Conservation (phyloP, 2,329 filamentous ascomycete species). For the Fusarium duplospermum region DNA sequence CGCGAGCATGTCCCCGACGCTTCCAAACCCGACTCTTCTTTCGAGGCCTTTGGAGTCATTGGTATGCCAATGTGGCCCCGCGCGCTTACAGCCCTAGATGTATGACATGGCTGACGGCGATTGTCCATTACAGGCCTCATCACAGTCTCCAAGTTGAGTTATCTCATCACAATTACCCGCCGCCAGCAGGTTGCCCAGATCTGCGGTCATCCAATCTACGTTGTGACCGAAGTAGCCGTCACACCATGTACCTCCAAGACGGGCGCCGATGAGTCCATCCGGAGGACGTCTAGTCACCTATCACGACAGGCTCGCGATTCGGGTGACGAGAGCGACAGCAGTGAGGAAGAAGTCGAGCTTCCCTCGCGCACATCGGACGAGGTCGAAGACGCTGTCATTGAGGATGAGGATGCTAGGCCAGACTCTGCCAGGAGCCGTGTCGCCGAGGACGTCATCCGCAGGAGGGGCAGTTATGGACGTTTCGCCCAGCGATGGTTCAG, state of each 20-base stretch:
- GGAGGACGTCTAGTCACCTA: slow-evolving; percentile 64
- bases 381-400: slow-evolving; percentile 55
- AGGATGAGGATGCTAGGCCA: slow-evolving; percentile 49
- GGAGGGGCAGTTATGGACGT: slow-evolving; percentile 84
- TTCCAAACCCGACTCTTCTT: slow-evolving; percentile 60
- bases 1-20: slow-evolving; percentile 60
- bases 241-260: slow-evolving; percentile 83
- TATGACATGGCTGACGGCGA: slow-evolving; percentile 17
- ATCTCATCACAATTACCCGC: slow-evolving; percentile 86
- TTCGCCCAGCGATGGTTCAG: slow-evolving; percentile 96
- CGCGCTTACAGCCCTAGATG: slow-evolving; percentile 14
- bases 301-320: slow-evolving; percentile 53
- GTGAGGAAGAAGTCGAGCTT: slow-evolving; percentile 58
- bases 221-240: slow-evolving; percentile 89
- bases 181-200: slow-evolving; percentile 92
- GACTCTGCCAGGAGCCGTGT: slow-evolving; percentile 69
- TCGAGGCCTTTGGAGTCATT: slow-evolving; percentile 70
- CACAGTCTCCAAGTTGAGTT: slow-evolving; percentile 82
- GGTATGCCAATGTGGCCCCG: slow-evolving; percentile 53
- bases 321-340: slow-evolving; percentile 58
- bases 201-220: slow-evolving; percentile 83
- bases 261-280: slow-evolving; percentile 80
- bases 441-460: slow-evolving; percentile 88
- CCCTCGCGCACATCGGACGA: slow-evolving; percentile 54
- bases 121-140: slow-evolving; percentile 74